Evolutionary conservation across 306 rosid genomes (phyloP), one percentile per base, ranked within the genome.

Genomic region (Canavalia ensiformis): DNA sequence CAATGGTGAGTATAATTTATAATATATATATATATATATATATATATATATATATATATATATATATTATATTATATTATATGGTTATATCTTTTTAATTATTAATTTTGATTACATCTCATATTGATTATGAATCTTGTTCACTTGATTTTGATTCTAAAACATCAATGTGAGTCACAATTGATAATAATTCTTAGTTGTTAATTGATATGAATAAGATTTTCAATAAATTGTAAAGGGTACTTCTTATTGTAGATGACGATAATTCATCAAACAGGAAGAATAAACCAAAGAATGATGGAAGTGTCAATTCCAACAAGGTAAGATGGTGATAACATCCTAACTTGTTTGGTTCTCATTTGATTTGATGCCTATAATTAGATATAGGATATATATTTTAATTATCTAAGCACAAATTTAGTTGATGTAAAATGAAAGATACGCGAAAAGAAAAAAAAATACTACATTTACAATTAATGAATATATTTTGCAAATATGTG

Each of bases 161-260:
- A 55, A 8, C 64, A 31, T 52, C 39, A 58, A 10, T 58, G 8
- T 58, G 4, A 12, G 2, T 62, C 9, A 35, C 28, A 13, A 5
- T 13, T 73, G 29, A 4, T 34, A 59, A 12, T 44, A 6, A 45
- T 7, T 25, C 2, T 10, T 75, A 12, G 45, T 0, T 1, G 33
- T 18, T 45, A 45, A 45, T 33, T n/a, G 7, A 33, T 79, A 12
- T 44, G n/a, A 44, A 29, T 13, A 11, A 34, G 7, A 18, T 1
- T 78, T 2, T 46, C 4, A 34, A 7, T 50, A 39, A 39, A 71
- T 74, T 74, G 30, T 68, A 11, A 50, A 39, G 39, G 13, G 13
- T 66, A 0, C 8, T 63, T 62, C 56, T 0, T 7, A 29, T 11
- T 76, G 34, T 77, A 86, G 95, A 75, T 6, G 69, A 52, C 29